These are phyloP conservation scores for Clavariopsis aquatica DNA, from an alignment of 495 filamentous ascomycete genomes.

Conservation along the genomic window DNA sequence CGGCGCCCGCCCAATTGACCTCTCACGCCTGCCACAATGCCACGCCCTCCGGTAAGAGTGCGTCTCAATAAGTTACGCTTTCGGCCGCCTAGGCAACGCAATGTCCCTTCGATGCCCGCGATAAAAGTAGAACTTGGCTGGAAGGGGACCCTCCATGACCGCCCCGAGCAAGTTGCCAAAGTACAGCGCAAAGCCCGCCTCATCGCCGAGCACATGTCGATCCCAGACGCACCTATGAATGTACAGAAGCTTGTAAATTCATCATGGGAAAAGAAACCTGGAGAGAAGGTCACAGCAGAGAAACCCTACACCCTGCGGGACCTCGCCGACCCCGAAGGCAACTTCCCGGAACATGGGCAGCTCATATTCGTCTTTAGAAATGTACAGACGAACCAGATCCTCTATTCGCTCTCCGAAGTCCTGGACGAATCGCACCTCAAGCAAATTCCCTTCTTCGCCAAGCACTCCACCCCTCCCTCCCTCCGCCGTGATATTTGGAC, in stretches of 20 bases:
- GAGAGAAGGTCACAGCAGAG: not conserved
- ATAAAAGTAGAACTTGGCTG: not conserved
- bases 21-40: conserved; percentile 3
- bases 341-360: conserved; percentile 36
- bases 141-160: not conserved
- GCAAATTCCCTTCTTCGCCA: conserved; percentile 86
- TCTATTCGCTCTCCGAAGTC: conserved; percentile 73
- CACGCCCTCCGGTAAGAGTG: conserved; percentile 1
- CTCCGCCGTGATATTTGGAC: conserved; percentile 90
- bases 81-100: not conserved
- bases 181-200: not conserved
- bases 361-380: conserved; percentile 84
- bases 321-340: conserved; percentile 1
- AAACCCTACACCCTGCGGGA: not conserved
- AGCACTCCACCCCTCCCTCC: conserved; percentile 76
- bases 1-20: not conserved
- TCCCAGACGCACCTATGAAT: not conserved
- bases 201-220: not conserved
- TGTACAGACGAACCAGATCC: conserved; percentile 74
- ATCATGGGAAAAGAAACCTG: not conserved
- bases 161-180: not conserved
- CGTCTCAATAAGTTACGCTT: not conserved
- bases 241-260: not conserved
- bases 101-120: not conserved
- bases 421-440: conserved; percentile 66